phyloP scores from a whole-genome alignment of 306 rosid species.

The Quercus gilva region DNA sequence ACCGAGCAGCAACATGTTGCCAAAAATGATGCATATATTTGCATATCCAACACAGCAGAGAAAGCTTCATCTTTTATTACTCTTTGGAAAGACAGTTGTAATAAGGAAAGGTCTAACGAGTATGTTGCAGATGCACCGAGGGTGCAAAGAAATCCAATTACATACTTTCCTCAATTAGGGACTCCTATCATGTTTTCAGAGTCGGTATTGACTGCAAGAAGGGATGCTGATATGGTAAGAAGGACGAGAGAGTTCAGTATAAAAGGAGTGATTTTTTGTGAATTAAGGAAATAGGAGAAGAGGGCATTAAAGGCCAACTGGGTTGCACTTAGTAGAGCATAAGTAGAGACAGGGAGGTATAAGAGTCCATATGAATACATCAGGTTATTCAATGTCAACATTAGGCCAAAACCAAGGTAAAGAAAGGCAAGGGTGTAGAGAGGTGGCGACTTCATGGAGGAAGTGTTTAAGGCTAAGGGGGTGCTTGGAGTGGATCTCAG shows the following conservation, averaged over 20 bases:
- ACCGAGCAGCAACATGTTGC: constrained; percentile 40
- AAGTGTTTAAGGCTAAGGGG: not conserved
- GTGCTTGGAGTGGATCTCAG: not conserved
- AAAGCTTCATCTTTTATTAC: constrained; percentile 46
- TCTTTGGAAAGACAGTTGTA: constrained; percentile 53
- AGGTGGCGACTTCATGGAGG: constrained; percentile 27
- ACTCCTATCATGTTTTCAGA: too few relatives aligned
- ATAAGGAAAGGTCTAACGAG: constrained; percentile 47
- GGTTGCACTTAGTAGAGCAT: constrained; percentile 51
- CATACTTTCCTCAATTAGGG: too few relatives aligned
- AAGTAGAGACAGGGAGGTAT: constrained; percentile 59
- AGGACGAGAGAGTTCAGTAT: too few relatives aligned
- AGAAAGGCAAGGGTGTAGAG: not conserved
- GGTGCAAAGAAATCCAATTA: constrained; percentile 9
- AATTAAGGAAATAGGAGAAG: constrained; percentile 50
- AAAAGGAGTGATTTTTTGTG: constrained; percentile 12
- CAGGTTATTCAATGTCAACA: too few relatives aligned
- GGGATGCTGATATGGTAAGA: too few relatives aligned
- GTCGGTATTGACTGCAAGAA: too few relatives aligned
- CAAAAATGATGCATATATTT: constrained; percentile 38
- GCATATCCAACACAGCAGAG: constrained; percentile 43
- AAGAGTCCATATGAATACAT: constrained; percentile 37
- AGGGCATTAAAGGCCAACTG: constrained; percentile 64
- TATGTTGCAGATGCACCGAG: constrained; percentile 51
- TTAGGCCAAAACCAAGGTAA: too few relatives aligned